phyloP scores from a whole-genome alignment of 1,284 basidiomycete species.

The Athelia sp. region DNA sequence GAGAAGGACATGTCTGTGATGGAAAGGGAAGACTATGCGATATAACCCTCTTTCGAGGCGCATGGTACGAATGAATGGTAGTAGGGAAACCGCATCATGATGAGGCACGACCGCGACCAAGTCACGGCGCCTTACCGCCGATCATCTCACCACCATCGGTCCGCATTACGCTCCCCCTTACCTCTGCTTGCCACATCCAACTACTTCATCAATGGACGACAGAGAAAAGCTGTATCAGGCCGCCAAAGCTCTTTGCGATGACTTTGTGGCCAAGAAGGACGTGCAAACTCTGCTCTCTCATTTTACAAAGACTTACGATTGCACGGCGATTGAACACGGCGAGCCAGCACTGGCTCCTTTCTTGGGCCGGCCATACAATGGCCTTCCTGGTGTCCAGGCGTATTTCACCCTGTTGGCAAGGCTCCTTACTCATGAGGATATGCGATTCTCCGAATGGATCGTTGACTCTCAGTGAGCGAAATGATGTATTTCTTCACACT shows the following conservation, averaged over 20 bases:
- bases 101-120: background rate
- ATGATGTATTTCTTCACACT: constrained; percentile 19
- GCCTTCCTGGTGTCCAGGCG: constrained; percentile 33
- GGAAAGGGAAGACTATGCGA: background rate
- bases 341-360: constrained; percentile 51
- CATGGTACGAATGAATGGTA: background rate
- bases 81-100: too few relatives aligned
- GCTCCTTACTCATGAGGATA: constrained; percentile 35
- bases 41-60: background rate
- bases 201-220: background rate
- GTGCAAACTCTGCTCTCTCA: constrained; percentile 40
- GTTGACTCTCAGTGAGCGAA: constrained; percentile 24
- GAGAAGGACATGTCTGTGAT: background rate
- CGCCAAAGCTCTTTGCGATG: constrained; percentile 45
- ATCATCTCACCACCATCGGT: too few relatives aligned
- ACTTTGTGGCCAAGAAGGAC: constrained; percentile 42
- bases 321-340: constrained; percentile 53
- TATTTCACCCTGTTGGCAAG: constrained; percentile 49
- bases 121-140: too few relatives aligned
- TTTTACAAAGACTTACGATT: constrained; percentile 43
- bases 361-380: constrained; percentile 45
- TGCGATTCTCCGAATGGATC: constrained; percentile 36
- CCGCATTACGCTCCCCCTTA: too few relatives aligned
- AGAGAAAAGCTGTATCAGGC: constrained; percentile 34
- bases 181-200: too few relatives aligned